phyloP scores from a whole-genome alignment of 495 filamentous ascomycete genomes.

The Trichocladium uniseriatum region DNA sequence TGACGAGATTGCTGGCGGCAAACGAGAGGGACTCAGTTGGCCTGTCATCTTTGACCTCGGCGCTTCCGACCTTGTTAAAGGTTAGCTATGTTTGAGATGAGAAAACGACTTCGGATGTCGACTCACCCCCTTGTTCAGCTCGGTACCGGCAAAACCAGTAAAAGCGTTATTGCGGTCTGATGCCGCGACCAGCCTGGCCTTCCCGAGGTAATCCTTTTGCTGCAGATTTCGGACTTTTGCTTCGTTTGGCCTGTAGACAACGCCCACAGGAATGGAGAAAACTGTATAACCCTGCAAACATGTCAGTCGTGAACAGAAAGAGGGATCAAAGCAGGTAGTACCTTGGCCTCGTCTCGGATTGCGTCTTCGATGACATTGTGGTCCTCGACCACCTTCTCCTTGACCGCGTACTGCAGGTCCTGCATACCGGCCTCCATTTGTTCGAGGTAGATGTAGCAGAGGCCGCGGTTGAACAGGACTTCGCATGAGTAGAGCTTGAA shows the following conservation, averaged over 20 bases:
- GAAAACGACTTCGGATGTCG: background rate
- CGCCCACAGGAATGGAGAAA: conserved; percentile 94
- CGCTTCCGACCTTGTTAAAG: conserved; percentile 9
- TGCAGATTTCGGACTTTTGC: conserved; percentile 98
- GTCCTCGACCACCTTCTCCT: conserved; percentile 89
- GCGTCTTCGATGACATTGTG: conserved; percentile 98
- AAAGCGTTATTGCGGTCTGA: conserved; percentile 68
- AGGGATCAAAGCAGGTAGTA: conserved; percentile 24
- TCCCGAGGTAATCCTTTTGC: conserved; percentile 93
- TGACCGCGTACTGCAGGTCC: conserved; percentile 85
- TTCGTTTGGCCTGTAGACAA: conserved; percentile 90
- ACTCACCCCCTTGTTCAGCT: conserved; percentile 53
- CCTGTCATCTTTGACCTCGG: conserved; percentile 56
- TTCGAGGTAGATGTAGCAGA: conserved; percentile 95
- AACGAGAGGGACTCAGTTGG: conserved; percentile 73
- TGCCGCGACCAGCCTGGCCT: conserved; percentile 87
- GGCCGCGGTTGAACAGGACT: conserved; percentile 92
- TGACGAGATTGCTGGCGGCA: conserved; percentile 83
- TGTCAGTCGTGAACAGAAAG: conserved; percentile 21
- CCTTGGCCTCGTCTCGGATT: conserved; percentile 85
- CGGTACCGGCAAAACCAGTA: conserved; percentile 65
- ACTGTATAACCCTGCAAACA: conserved; percentile 80
- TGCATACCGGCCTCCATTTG: conserved; percentile 83
- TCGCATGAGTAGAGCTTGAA: conserved; percentile 98
- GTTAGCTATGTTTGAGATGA: conserved; percentile 18